Conservation (phyloP, 1,284 basidiomycete species). For the Sanghuangporus sanghuang region DNA sequence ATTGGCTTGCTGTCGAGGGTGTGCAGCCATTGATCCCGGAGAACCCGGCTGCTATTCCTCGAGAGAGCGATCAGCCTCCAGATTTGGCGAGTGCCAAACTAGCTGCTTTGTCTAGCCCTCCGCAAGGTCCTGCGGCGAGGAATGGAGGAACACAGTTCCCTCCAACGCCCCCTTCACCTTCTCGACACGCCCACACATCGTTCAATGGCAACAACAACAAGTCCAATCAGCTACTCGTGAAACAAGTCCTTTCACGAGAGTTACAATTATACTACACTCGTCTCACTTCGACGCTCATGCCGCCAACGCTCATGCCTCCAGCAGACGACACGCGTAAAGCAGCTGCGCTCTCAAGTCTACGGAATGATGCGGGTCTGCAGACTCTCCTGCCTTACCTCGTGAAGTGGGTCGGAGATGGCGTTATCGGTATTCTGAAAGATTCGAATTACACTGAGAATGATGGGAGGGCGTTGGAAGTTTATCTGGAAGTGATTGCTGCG, state of each 20-base stretch:
- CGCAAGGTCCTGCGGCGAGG: slow-evolving; percentile 18
- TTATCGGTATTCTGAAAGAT: slow-evolving; percentile 62
- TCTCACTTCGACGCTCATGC: slow-evolving; percentile 81
- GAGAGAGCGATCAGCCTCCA: slow-evolving; percentile 36
- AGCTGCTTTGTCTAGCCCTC: slow-evolving; percentile 18
- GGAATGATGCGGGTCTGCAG: slow-evolving; percentile 88
- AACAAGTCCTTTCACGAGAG: slow-evolving; percentile 91
- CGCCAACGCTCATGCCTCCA: slow-evolving; percentile 57
- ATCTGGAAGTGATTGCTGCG: slow-evolving; percentile 79
- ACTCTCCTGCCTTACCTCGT: slow-evolving; percentile 95
- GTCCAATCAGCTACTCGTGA: slow-evolving; percentile 68
- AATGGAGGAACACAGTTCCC: slow-evolving; percentile 27
- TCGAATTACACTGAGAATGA: slow-evolving; percentile 55
- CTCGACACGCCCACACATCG: slow-evolving; percentile 26
- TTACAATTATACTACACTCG: slow-evolving; percentile 94
- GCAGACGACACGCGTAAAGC: slow-evolving; percentile 62
- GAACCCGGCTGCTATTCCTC: slow-evolving; percentile 82
- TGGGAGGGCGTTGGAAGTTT: slow-evolving; percentile 66
- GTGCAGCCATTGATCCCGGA: slow-evolving; percentile 96
- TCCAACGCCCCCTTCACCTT: slow-evolving; percentile 28
- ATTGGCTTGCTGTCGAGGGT: slow-evolving; percentile 98
- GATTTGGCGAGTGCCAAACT: slow-evolving; percentile 26
- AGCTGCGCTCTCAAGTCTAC: slow-evolving; percentile 86
- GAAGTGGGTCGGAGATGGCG: slow-evolving; percentile 90
- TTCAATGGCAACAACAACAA: slow-evolving; percentile 31